These are phyloP conservation scores for Microstegium vimineum DNA, from an alignment of 176 grass and related monocot species.

Conservation along the genomic window DNA sequence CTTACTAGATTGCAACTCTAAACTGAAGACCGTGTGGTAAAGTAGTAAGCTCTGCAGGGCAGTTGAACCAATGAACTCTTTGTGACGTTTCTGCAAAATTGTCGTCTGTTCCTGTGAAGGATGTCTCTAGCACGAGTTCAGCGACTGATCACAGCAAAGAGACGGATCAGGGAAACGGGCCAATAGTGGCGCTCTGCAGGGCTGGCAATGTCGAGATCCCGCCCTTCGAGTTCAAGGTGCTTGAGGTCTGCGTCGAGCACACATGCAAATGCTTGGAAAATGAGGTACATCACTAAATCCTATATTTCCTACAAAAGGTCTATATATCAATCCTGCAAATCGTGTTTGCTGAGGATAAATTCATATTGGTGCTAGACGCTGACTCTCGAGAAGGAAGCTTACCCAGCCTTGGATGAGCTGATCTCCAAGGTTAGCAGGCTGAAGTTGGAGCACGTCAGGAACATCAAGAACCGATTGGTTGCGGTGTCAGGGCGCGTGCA, in stretches of 20 bases:
- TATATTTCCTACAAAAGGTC: not conserved
- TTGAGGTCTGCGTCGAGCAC: conserved; percentile 69
- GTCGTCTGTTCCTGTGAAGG: conserved; percentile 11
- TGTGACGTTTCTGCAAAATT: not conserved
- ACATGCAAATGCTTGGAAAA: conserved; percentile 58
- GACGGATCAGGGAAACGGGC: not conserved
- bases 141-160: conserved; percentile 5
- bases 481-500: conserved; percentile 61
- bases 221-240: conserved; percentile 70
- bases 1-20: not conserved
- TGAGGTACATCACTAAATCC: conserved; percentile 31
- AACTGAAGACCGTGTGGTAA: not conserved
- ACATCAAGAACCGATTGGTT: conserved; percentile 79
- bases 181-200: not conserved
- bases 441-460: conserved; percentile 76
- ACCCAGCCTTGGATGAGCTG: conserved; percentile 79
- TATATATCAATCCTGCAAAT: not conserved
- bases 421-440: conserved; percentile 71
- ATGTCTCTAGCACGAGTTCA: not conserved
- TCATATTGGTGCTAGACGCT: conserved; percentile 30
- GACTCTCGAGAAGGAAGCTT: conserved; percentile 65
- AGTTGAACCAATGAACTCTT: not conserved
- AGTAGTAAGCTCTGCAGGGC: not conserved
- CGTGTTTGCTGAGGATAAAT: not conserved
- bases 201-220: conserved; percentile 29